These are phyloP conservation scores for Perilla frutescens DNA, from an alignment of 257 asterid species.

Conservation along the genomic window DNA sequence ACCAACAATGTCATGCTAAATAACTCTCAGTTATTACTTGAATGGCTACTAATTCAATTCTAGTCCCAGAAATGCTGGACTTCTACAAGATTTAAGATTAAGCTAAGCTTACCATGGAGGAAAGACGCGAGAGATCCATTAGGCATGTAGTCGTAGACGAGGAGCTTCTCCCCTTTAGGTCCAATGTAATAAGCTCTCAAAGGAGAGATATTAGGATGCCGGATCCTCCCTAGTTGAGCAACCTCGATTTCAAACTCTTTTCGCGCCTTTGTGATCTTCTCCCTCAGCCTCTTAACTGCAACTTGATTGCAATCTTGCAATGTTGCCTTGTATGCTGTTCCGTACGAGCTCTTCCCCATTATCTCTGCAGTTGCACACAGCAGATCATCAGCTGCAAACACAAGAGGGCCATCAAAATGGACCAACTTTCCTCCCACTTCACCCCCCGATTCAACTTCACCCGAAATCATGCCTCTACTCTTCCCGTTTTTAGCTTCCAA, in stretches of 20 bases:
- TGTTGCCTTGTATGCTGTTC: constrained; percentile 90
- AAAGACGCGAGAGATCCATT: constrained; percentile 91
- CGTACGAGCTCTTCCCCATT: constrained; percentile 86
- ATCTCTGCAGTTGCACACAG: constrained; percentile 96
- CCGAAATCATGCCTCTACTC: constrained; percentile 40
- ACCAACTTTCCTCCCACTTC: constrained; percentile 87
- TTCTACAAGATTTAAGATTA: neutral
- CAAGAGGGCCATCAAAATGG: constrained; percentile 87
- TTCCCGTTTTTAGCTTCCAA: constrained; percentile 30
- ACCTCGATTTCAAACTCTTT: constrained; percentile 88
- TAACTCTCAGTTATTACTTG: neutral
- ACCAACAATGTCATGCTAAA: neutral
- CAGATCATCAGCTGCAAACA: constrained; percentile 86
- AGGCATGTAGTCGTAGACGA: constrained; percentile 77
- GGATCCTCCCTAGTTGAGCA: constrained; percentile 75
- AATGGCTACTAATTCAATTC: neutral
- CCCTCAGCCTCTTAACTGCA: constrained; percentile 88
- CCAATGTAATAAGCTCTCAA: constrained; percentile 90
- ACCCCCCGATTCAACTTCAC: constrained; percentile 48
- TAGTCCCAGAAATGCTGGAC: neutral
- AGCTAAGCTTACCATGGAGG: constrained; percentile 70
- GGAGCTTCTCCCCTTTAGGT: constrained; percentile 95
- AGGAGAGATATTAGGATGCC: constrained; percentile 73
- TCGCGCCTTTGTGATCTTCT: constrained; percentile 81
- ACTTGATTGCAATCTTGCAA: constrained; percentile 79